phyloP scores from a whole-genome alignment of 768 basidiomycete genomes.

The Fomitopsis pulvina region DNA sequence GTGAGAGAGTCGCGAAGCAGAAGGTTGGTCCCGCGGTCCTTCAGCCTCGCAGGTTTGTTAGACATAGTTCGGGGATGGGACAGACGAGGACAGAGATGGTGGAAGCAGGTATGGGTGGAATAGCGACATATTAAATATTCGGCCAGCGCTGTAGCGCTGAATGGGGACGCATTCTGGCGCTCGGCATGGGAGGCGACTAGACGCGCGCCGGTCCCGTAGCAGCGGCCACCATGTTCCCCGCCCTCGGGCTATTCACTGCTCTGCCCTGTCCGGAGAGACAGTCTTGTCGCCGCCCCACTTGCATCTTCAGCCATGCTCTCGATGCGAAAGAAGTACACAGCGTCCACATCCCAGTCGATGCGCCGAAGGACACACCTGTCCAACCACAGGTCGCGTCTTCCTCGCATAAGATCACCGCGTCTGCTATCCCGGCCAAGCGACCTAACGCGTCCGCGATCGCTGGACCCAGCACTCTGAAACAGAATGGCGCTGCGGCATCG shows the following conservation, averaged over 20 bases:
- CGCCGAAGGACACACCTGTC: conserved; percentile 13
- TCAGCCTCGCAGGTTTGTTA: background rate
- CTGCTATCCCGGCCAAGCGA: conserved; percentile 27
- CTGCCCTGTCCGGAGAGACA: conserved; percentile 51
- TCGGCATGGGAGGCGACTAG: too few species aligned
- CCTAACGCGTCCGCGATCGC: conserved; percentile 12
- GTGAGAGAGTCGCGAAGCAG: conserved; percentile 12
- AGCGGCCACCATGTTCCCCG: conserved; percentile 50
- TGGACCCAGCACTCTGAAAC: conserved; percentile 7
- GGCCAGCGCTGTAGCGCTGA: too few species aligned
- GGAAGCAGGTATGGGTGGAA: background rate
- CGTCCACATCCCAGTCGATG: conserved; percentile 33
- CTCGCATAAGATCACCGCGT: conserved; percentile 1
- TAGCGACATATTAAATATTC: too few species aligned
- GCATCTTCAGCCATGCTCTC: conserved; percentile 60
- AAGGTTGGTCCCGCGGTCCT: background rate
- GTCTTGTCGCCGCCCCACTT: conserved; percentile 44
- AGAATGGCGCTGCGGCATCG: conserved; percentile 1
- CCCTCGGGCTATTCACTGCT: conserved; percentile 47
- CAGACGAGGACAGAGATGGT: background rate
- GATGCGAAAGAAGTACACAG: conserved; percentile 30
- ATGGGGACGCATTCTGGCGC: background rate
- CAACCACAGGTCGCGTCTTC: conserved; percentile 8
- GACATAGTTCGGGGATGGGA: background rate
- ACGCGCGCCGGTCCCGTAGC: conserved; percentile 2